Evolutionary conservation across 768 basidiomycete genomes (phyloP).

Genomic region (Russula lepida): DNA sequence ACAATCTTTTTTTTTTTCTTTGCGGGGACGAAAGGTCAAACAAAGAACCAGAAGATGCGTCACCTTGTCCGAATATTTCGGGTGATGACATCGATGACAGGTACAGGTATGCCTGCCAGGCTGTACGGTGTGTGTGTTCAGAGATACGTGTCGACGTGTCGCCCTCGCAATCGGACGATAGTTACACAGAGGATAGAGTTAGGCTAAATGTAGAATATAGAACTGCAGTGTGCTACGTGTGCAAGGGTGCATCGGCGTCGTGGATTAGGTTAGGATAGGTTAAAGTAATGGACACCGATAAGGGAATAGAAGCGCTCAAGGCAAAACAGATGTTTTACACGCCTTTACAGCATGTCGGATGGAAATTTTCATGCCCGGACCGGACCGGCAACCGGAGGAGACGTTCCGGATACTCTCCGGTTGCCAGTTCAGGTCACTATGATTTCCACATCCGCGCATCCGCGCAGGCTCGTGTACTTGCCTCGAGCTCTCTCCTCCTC

Average conservation of each 20-base stretch:
- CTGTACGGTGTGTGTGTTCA: not conserved
- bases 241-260: too few species aligned
- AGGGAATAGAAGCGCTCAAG: not conserved
- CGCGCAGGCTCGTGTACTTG: not conserved
- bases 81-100: constrained; percentile 7
- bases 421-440: not conserved
- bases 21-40: not conserved
- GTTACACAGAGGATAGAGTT: not conserved
- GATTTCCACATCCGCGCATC: not conserved
- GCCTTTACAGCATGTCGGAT: not conserved
- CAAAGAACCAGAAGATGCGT: not conserved
- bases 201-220: not conserved
- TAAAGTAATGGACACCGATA: not conserved
- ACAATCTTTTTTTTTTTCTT: not conserved
- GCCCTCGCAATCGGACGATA: not conserved
- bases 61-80: constrained; percentile 3
- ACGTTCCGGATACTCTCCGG: not conserved
- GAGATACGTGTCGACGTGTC: not conserved
- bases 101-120: not conserved
- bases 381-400: not conserved
- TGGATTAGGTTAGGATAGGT: too few species aligned
- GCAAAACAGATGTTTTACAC: not conserved
- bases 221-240: too few species aligned
- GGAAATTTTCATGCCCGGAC: not conserved
- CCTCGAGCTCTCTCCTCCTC: not conserved